Evolutionary conservation across 139 green algal genomes (phyloP).

Genomic region (Micromonas pusilla): DNA sequence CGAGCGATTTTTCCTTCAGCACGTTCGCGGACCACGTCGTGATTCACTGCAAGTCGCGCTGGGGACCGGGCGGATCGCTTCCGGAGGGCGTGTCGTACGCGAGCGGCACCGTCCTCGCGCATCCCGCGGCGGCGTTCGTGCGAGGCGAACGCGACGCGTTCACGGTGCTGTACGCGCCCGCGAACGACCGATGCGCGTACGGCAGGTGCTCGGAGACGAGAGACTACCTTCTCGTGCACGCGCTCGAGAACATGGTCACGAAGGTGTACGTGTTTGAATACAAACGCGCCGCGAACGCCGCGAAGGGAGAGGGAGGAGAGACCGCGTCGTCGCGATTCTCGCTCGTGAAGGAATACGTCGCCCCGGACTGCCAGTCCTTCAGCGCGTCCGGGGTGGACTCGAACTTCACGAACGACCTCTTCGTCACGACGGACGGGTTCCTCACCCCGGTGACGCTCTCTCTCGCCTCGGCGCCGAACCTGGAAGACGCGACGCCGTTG

Average conservation of each 20-base stretch:
- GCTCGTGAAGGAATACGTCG: not conserved
- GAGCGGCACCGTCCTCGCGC: not conserved
- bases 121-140: not conserved
- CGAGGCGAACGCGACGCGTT: not conserved
- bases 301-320: too few relatives aligned
- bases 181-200: not conserved
- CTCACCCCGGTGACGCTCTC: not conserved
- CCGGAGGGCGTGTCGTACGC: not conserved
- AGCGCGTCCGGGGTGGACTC: not conserved
- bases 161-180: not conserved
- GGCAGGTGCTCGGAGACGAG: not conserved
- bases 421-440: not conserved
- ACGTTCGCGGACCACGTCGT: slow-evolving; percentile 8
- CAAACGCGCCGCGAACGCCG: not conserved
- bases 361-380: not conserved
- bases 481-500: not conserved
- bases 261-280: not conserved
- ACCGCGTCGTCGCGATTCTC: too few relatives aligned
- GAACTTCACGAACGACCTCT: not conserved
- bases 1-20: not conserved
- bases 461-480: not conserved
- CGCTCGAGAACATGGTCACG: slow-evolving; percentile 5
- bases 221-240: not conserved
- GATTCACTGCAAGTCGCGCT: not conserved
- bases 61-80: not conserved